These are phyloP conservation scores for Talaromyces marneffei DNA, from an alignment of 2,329 filamentous ascomycete species.

Conservation along the genomic window DNA sequence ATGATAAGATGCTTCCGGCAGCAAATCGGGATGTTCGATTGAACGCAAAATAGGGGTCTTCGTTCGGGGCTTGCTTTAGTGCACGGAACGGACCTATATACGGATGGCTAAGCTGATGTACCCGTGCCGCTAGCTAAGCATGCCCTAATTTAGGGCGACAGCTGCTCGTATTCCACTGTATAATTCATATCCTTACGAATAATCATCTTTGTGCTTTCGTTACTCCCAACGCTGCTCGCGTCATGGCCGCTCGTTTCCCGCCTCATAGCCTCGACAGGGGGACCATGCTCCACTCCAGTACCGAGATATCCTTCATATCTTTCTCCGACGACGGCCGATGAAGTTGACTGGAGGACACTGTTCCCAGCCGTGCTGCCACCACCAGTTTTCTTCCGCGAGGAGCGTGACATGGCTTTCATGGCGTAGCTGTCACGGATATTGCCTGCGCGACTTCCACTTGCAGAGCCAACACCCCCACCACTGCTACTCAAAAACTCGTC, in stretches of 20 bases:
- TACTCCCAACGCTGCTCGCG: constrained; percentile 15
- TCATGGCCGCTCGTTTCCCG: background rate
- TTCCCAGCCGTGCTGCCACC: constrained; percentile 1
- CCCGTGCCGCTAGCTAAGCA: background rate
- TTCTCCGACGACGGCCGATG: background rate
- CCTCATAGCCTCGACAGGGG: background rate
- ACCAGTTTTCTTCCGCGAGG: background rate
- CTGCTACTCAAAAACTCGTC: constrained; percentile 17
- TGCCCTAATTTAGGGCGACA: background rate
- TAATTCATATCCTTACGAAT: constrained; percentile 29
- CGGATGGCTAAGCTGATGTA: background rate
- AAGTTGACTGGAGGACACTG: background rate
- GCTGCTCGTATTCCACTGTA: constrained; percentile 23
- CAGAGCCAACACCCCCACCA: background rate
- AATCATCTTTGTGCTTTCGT: constrained; percentile 24
- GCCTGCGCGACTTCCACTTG: constrained; percentile 22
- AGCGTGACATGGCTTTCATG: constrained; percentile 17
- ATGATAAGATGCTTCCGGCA: too few species aligned
- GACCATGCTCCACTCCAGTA: background rate
- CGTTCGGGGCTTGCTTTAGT: background rate
- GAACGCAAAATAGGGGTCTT: background rate
- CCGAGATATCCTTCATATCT: background rate
- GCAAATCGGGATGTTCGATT: background rate
- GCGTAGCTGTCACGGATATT: constrained; percentile 20
- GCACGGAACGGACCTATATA: background rate